Conservation (phyloP, 257 asterid species). For the Solanum etuberosum region DNA sequence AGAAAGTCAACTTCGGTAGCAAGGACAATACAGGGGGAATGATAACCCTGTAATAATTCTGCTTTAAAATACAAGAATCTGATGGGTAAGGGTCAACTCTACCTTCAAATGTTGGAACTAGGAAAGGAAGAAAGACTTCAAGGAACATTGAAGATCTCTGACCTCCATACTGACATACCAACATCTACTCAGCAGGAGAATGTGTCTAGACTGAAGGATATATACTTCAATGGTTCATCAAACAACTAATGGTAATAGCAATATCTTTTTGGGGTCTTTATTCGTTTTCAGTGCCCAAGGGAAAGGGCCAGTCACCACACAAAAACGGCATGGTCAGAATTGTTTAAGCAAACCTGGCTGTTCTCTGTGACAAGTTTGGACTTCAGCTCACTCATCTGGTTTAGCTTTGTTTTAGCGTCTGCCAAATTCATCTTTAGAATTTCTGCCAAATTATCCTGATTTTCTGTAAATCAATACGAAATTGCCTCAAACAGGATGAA, state of each 20-base stretch:
- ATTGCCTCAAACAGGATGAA: slow-evolving; percentile 3
- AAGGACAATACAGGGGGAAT: background rate
- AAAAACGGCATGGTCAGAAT: slow-evolving; percentile 3
- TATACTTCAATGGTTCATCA: background rate
- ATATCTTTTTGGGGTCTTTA: background rate
- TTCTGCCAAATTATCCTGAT: slow-evolving; percentile 20
- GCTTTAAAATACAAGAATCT: background rate
- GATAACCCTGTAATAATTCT: background rate
- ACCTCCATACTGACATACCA: background rate
- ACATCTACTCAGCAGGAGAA: background rate
- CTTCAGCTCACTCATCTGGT: slow-evolving; percentile 39
- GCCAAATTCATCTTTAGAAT: slow-evolving; percentile 25
- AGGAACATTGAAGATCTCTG: background rate
- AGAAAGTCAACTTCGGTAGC: background rate
- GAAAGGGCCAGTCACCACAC: background rate
- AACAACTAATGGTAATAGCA: background rate
- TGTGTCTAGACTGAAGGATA: background rate
- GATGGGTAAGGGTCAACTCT: background rate
- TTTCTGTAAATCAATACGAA: slow-evolving; percentile 23
- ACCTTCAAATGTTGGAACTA: background rate
- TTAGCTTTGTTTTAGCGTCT: slow-evolving; percentile 44
- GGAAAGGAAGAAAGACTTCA: background rate
- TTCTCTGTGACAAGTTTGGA: slow-evolving; percentile 35
- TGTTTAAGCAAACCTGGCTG: slow-evolving; percentile 38
- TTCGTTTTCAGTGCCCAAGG: background rate